phyloP scores from a whole-genome alignment of 768 basidiomycete genomes.

The Calocybe gangraenosa region DNA sequence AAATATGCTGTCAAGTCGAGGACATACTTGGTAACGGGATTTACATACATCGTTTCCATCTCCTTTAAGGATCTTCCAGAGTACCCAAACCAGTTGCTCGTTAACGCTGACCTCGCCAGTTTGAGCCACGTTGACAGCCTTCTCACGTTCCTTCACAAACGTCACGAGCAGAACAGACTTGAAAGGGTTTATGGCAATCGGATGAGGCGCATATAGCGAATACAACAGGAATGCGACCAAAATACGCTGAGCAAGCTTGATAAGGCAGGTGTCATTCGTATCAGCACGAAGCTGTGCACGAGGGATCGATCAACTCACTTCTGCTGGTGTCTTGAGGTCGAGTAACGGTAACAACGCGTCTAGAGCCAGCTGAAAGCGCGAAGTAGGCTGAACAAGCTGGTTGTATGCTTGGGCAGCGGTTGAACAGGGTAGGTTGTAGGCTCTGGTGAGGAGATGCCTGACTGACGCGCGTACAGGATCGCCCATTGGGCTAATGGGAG shows the following conservation, averaged over 20 bases:
- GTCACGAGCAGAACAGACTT: conserved; percentile 66
- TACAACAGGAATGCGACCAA: conserved; percentile 77
- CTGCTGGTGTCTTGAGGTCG: conserved; percentile 44
- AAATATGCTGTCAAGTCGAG: conserved; percentile 1
- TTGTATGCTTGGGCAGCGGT: conserved; percentile 72
- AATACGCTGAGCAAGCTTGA: conserved; percentile 67
- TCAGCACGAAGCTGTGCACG: conserved; percentile 5
- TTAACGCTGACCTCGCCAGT: conserved; percentile 50
- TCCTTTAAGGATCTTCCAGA: conserved; percentile 83
- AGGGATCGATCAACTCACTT: conserved; percentile 36
- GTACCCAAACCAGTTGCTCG: conserved; percentile 81
- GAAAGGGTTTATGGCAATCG: conserved; percentile 79
- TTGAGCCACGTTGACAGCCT: conserved; percentile 49
- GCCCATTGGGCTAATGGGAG: conserved; percentile 20
- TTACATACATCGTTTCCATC: conserved; percentile 73
- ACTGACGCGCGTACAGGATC: conserved; percentile 62
- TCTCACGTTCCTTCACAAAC: conserved; percentile 64
- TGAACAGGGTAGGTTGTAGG: conserved; percentile 70
- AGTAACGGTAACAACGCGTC: conserved; percentile 77
- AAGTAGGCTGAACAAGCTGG: conserved; percentile 69
- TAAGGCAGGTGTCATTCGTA: conserved; percentile 4
- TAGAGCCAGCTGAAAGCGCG: conserved; percentile 80
- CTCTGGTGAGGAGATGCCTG: conserved; percentile 60
- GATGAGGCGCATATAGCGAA: conserved; percentile 76
- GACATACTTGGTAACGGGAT: neutral